A percentile compares a stretch with the other conserved stretches of the same genome.
Conservation (phyloP, 2,329 filamentous ascomycete species). For the Massarina eburnea region DNA sequence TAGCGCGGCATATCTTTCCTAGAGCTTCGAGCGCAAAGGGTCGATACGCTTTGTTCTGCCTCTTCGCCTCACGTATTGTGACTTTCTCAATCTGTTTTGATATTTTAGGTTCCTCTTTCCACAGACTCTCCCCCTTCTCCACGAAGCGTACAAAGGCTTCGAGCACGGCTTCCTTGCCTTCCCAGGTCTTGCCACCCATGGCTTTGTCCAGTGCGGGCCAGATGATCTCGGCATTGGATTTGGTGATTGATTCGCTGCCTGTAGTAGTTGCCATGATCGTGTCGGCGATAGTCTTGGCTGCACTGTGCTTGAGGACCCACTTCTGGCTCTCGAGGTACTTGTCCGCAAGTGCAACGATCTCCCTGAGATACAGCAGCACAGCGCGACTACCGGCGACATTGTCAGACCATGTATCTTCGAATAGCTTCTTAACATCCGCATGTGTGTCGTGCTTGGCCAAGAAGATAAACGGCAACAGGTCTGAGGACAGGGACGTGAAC, state of each 20-base stretch:
- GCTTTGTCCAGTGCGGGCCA: conserved; percentile 86
- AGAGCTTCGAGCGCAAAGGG: conserved; percentile 72
- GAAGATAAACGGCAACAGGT: conserved; percentile 83
- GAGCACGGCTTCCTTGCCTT: conserved; percentile 84
- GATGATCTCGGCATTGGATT: conserved; percentile 61
- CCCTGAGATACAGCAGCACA: conserved; percentile 78
- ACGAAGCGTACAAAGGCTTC: conserved; percentile 78
- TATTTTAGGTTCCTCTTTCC: conserved; percentile 60
- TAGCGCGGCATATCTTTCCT: conserved; percentile 69
- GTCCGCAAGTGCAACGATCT: conserved; percentile 72
- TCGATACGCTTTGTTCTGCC: conserved; percentile 84
- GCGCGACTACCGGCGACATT: conserved; percentile 84
- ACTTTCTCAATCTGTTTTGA: conserved; percentile 68
- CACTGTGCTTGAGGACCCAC: conserved; percentile 89
- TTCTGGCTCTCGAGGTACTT: conserved; percentile 74
- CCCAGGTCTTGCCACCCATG: conserved; percentile 85
- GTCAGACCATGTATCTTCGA: conserved; percentile 83
- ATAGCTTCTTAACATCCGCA: conserved; percentile 76
- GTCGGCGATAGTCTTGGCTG: conserved; percentile 77
- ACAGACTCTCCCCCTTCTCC: conserved; percentile 61
- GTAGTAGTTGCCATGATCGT: conserved; percentile 65
- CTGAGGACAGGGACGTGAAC: conserved; percentile 74
- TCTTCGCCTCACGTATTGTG: conserved; percentile 79
- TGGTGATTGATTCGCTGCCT: conserved; percentile 55
- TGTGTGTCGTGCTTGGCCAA: conserved; percentile 84